Conservation (phyloP, 2,329 filamentous ascomycete genomes). For the Fusarium devonianum region DNA sequence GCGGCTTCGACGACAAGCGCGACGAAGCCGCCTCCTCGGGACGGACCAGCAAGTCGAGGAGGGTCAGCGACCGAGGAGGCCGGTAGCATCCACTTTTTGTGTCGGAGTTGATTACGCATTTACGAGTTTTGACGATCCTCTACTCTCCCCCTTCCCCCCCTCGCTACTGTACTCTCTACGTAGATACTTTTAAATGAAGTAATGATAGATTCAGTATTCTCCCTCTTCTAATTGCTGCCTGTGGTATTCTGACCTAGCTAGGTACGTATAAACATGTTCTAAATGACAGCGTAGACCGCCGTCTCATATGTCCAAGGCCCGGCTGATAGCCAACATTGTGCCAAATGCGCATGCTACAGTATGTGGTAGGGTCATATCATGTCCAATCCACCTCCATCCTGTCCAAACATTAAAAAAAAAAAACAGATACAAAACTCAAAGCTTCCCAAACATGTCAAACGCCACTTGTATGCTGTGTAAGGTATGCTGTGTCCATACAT, state of each 20-base stretch:
- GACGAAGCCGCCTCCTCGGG: constrained; percentile 3
- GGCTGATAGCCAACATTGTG: constrained; percentile 10
- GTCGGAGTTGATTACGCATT: neutral
- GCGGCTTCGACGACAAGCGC: constrained; percentile 53
- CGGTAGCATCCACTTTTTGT: constrained; percentile 13
- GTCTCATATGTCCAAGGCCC: constrained; percentile 13
- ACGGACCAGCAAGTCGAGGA: constrained; percentile 22
- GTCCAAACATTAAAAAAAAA: constrained; percentile 1
- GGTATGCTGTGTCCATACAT: no score
- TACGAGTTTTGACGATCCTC: neutral
- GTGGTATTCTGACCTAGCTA: constrained; percentile 14
- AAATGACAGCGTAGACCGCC: neutral
- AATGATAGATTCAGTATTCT: constrained; percentile 1
- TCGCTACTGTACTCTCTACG: neutral
- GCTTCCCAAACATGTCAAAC: constrained; percentile 24
- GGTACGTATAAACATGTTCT: constrained; percentile 7
- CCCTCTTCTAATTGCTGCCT: constrained; percentile 11
- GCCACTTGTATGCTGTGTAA: constrained; percentile 35
- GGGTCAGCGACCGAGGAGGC: constrained; percentile 23
- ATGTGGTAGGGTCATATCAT: neutral
- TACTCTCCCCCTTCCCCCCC: neutral
- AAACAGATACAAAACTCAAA: constrained; percentile 3
- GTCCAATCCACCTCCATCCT: neutral
- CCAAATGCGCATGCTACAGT: constrained; percentile 1
- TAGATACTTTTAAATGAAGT: neutral